Evolutionary conservation across 331 rosid genomes (phyloP).

Genomic region (Rhamnella rubrinervis): DNA sequence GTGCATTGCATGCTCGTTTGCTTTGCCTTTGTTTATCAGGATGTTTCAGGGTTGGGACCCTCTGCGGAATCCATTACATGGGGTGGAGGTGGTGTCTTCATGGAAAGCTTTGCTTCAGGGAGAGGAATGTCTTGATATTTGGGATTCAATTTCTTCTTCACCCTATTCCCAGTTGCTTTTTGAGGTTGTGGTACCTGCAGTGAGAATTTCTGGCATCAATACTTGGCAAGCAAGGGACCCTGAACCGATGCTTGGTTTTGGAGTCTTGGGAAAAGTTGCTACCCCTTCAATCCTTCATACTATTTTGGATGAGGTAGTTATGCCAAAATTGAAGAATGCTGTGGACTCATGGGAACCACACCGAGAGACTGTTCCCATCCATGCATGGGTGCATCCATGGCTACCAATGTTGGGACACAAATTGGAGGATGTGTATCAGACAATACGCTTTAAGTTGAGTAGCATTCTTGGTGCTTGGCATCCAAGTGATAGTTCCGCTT

Average conservation of each 20-base stretch:
- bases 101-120: slow-evolving; percentile 81
- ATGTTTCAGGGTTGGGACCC: slow-evolving; percentile 97
- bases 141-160: slow-evolving; percentile 59
- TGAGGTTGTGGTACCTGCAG: slow-evolving; percentile 87
- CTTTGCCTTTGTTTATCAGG: slow-evolving; percentile 74
- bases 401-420: slow-evolving; percentile 71
- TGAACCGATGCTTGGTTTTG: slow-evolving; percentile 81
- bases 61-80: slow-evolving; percentile 72
- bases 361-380: slow-evolving; percentile 87
- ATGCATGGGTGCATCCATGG: slow-evolving; percentile 98
- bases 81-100: slow-evolving; percentile 55
- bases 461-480: slow-evolving; percentile 95
- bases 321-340: slow-evolving; percentile 78
- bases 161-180: slow-evolving; percentile 78
- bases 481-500: slow-evolving; percentile 88
- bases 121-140: slow-evolving; percentile 64
- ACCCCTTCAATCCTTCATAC: slow-evolving; percentile 63
- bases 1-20: slow-evolving; percentile 81
- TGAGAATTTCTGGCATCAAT: slow-evolving; percentile 77
- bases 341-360: slow-evolving; percentile 94
- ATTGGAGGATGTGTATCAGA: slow-evolving; percentile 78
- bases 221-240: slow-evolving; percentile 96
- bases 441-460: slow-evolving; percentile 77
- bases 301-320: slow-evolving; percentile 64
- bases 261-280: slow-evolving; percentile 84